Base-by-base conservation (phyloP, 192 early-diverging fungal species). In the Linnemannia hyalina region DNA sequence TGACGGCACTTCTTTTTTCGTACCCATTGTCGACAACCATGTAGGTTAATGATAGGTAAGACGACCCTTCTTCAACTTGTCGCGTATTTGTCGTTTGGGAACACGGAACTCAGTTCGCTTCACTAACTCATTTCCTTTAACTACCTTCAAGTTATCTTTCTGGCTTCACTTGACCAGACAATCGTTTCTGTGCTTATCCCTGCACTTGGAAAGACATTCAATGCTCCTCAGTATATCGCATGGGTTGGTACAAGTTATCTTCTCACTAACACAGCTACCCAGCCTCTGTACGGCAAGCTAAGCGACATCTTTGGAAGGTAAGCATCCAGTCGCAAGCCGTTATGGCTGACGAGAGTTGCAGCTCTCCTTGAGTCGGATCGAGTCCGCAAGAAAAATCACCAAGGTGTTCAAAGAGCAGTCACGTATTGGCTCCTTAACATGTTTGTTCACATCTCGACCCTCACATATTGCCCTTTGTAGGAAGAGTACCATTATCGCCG, bases 221-320 rank as follows among this genome's bases (percentile, higher is more conserved):
- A 91, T 22, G 89, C 92, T 8, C 88, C 95, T 32, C 91, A 92
- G 65, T 86, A 90, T 70, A 93, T 96, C 47, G 89, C 95, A 18
- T 99, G 98, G 98, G 93, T 99, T 35, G 94, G 94, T 29, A 95
- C 92, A 29, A 88, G 90, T 36, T 97, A 96, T 74, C 18, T 80
- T 93, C 41, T 88, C 26, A 72, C 70, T 15, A 74, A 88, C 44
- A 95, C 96, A 0, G 93, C 97, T 10, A 89, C 95, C 68, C 91
- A 94, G 71, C 95, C 96, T 36, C 78, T 95, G 5, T 98, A 97
- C 84, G 97, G 97, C 10, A 95, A 94, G 69, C 74, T 96, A 15
- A 91, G 93, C 54, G 96, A 97, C 81, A 93, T 98, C 44, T 89
- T 93, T 80, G 93, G 93, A 54, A 84, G 93, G 72, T 89, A 89